Evolutionary conservation across 129 eudicot genomes (phyloP).

Genomic region (Lactuca saligna): DNA sequence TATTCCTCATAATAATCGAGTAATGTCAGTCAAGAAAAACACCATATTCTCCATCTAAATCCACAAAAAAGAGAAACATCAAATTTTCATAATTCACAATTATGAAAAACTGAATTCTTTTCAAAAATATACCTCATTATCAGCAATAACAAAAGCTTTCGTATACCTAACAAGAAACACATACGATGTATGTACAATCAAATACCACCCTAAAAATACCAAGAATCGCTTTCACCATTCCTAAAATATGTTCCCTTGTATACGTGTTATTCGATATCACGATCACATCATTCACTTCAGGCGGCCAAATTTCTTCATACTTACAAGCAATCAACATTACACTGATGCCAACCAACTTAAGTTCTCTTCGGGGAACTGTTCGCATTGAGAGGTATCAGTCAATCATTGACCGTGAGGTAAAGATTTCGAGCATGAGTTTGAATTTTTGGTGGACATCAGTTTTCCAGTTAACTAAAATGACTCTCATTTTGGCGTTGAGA

Average conservation of each 20-base stretch:
- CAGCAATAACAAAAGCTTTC: conserved; percentile 71
- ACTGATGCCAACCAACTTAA: conserved; percentile 79
- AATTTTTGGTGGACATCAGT: conserved; percentile 84
- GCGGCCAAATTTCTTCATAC: conserved; percentile 98
- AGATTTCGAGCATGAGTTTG: conserved; percentile 75
- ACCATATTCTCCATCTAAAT: conserved; percentile 83
- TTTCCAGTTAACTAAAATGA: conserved; percentile 78
- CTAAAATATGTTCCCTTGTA: conserved; percentile 57
- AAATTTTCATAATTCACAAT: not conserved
- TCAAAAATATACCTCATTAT: conserved; percentile 49
- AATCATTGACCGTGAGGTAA: conserved; percentile 66
- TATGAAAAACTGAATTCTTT: not conserved
- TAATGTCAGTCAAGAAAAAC: conserved; percentile 79
- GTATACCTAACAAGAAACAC: conserved; percentile 75
- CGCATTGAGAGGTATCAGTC: conserved; percentile 67
- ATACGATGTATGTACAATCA: conserved; percentile 90
- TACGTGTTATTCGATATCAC: conserved; percentile 77
- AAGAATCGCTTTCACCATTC: conserved; percentile 81
- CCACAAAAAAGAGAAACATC: not conserved
- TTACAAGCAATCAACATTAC: conserved; percentile 86
- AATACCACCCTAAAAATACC: conserved; percentile 71
- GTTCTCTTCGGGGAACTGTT: conserved; percentile 65
- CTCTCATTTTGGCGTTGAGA: conserved; percentile 71
- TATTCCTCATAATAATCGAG: conserved; percentile 36
- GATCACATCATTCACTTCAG: conserved; percentile 77